Evolutionary conservation across 208 protist species (phyloP), one percentile per base, ranked within the genome.

Genomic region (Trypanosoma cruzi): DNA sequence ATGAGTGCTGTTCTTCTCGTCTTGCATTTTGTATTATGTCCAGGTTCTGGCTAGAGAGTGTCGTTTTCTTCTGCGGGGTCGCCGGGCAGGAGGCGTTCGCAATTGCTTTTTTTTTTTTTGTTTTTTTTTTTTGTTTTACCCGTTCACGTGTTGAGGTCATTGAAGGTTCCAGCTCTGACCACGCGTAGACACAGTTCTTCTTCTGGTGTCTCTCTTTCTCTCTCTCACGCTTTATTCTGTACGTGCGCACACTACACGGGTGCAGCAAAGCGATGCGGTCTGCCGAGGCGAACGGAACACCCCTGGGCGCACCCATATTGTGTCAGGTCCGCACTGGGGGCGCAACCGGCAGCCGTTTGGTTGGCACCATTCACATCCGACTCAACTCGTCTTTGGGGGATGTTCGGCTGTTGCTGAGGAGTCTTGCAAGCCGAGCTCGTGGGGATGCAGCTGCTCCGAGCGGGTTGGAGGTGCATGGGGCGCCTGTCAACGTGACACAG

Each of bases 261-360:
- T 54, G 34, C 18, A 64, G 36, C 32, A 44, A 22, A 32, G 69
- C 18, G 50, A 73, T 63, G 53, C 29, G 26, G 20, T 50, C 61
- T 20, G 4, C 4, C 13, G 46, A 64, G 42, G 60, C 28, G n/a
- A 31, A 34, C 1, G n/a, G n/a, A 57, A 75, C 69, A 7, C 75
- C 69, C 14, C 10, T 62, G 22, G n/a, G 54, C 53, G 67, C 75
- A 26, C 52, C 89, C 11, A 75, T 92, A 29, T 77, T 92, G 56
- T 92, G 86, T 61, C 68, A 89, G 7, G 71, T 94, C n/a, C 84
- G 86, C 61, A 94, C 89, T 2, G 72, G 67, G 26, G 64, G 57
- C n/a, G 68, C 80, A n/a, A 84, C 78, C 26, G 86, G 89, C 36
- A 87, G 76, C 50, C 60, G 73, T 7, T 73, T 92, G 36, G 80